phyloP scores from a whole-genome alignment of 345 rosid species.

The Crucihimalaya himalaica region DNA sequence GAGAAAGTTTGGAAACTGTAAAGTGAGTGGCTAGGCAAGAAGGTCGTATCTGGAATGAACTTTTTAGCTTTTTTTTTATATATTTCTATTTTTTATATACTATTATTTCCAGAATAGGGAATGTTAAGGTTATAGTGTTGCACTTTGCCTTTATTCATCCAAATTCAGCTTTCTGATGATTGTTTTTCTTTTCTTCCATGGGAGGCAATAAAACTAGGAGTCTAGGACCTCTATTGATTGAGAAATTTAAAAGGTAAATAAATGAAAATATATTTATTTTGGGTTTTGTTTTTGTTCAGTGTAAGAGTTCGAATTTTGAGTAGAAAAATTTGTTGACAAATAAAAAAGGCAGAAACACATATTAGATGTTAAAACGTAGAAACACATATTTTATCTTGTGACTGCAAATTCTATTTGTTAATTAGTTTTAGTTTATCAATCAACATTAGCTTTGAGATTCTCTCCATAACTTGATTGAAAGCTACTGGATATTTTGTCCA shows the following conservation, averaged over 20 bases:
- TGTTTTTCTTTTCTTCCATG: conserved; percentile 24
- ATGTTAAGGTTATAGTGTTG: conserved; percentile 37
- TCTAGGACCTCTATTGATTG: conserved; percentile 8
- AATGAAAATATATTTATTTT: not conserved
- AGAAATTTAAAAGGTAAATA: not conserved
- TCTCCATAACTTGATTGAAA: not conserved
- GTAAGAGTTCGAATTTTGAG: not conserved
- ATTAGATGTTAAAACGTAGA: too few relatives aligned
- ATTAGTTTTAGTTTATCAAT: conserved; percentile 7
- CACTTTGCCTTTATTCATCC: conserved; percentile 32
- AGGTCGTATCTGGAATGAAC: conserved; percentile 29
- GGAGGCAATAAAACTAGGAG: conserved; percentile 18
- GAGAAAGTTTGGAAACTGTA: conserved; percentile 18
- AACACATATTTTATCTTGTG: not conserved
- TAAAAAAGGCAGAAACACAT: too few relatives aligned
- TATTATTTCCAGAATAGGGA: conserved; percentile 35
- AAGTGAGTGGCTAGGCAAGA: conserved; percentile 30
- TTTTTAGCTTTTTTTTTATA: conserved; percentile 14
- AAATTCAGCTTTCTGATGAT: conserved; percentile 24
- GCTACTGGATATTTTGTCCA: conserved; percentile 30
- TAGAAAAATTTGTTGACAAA: not conserved
- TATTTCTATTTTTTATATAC: not conserved
- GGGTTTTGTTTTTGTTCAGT: not conserved
- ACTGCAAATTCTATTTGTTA: conserved; percentile 1
- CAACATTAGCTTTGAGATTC: conserved; percentile 35